Percentiles rank a stretch among this genome's conserved stretches.
Evolutionary conservation across 1,284 basidiomycete species (phyloP).

Genomic region (Schizophyllum commune): DNA sequence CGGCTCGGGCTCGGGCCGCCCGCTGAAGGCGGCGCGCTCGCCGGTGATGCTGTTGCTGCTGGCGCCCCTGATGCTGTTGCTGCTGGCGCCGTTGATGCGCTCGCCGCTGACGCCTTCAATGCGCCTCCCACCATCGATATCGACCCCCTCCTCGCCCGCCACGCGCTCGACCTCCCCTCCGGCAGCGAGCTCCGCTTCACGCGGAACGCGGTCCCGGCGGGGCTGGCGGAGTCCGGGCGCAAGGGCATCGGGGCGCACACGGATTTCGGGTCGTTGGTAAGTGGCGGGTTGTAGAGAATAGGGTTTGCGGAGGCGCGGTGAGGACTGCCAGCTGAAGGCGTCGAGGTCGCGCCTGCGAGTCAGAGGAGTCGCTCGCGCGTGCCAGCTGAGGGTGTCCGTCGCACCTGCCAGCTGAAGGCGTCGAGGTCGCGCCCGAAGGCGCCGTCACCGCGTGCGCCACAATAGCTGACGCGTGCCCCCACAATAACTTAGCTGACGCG

Average conservation of each 20-base stretch:
- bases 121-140: constrained; percentile 35
- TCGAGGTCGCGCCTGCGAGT: too few relatives aligned
- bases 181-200: constrained; percentile 44
- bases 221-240: constrained; percentile 17
- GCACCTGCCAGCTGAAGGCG: too few relatives aligned
- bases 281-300: constrained; percentile 4
- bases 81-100: too few relatives aligned
- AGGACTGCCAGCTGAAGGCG: too few relatives aligned
- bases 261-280: constrained; percentile 38
- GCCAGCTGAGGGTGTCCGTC: too few relatives aligned
- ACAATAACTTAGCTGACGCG: background rate
- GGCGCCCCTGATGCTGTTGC: too few relatives aligned
- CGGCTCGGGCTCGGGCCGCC: background rate
- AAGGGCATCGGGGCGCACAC: constrained; percentile 35
- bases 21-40: too few relatives aligned
- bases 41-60: too few relatives aligned
- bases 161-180: constrained; percentile 29
- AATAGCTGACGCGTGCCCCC: too few relatives aligned
- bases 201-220: constrained; percentile 25
- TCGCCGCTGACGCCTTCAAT: constrained; percentile 41
- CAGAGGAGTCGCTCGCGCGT: too few relatives aligned
- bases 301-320: background rate
- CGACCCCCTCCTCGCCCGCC: constrained; percentile 33
- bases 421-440: too few relatives aligned
- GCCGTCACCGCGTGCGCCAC: too few relatives aligned